Evolutionary conservation across 2,329 filamentous ascomycete species (phyloP).

Genomic region (Clonostachys byssicola): DNA sequence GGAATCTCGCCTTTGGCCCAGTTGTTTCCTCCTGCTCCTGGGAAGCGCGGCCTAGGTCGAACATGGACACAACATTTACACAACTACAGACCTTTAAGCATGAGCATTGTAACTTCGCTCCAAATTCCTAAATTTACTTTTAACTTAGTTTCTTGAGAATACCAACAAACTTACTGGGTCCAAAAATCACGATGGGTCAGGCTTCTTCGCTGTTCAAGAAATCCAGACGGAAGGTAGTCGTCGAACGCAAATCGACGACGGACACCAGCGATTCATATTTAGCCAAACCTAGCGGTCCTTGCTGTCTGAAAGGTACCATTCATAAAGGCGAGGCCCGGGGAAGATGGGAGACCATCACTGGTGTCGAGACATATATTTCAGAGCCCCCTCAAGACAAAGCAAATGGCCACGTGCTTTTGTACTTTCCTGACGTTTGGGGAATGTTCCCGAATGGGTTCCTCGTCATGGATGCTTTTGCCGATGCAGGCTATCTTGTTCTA

Average conservation of each 20-base stretch:
- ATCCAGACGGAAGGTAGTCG: no score
- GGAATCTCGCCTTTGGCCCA: no score
- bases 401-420: conserved; percentile 36
- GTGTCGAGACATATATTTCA: conserved; percentile 1
- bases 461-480: conserved; percentile 40
- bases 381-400: conserved; percentile 14
- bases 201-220: no score
- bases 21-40: no score
- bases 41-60: no score
- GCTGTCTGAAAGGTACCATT: neutral
- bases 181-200: neutral
- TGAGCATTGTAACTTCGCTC: no score
- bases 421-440: conserved; percentile 40
- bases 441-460: conserved; percentile 34
- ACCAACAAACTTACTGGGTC: neutral
- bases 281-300: neutral
- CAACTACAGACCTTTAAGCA: no score
- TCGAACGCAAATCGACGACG: no score
- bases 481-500: conserved; percentile 33
- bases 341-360: conserved; percentile 4
- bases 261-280: neutral
- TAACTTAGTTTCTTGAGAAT: no score
- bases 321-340: conserved; percentile 4
- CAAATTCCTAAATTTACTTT: no score
- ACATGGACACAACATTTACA: no score